Evolutionary conservation across 2,329 filamentous ascomycete species (phyloP).

Genomic region (Talaromyces sp.): DNA sequence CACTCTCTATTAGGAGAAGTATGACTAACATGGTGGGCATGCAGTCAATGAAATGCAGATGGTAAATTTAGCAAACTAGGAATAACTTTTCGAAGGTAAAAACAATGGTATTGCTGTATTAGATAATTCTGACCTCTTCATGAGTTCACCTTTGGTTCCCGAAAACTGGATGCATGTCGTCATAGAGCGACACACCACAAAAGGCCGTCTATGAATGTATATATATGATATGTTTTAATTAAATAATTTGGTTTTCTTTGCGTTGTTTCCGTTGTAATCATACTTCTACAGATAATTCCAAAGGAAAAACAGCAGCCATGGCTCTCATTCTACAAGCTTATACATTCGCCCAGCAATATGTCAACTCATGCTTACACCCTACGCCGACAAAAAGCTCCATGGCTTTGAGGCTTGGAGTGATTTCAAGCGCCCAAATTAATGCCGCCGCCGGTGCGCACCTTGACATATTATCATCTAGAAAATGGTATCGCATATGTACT

Average conservation of each 20-base stretch:
- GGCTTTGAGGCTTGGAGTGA: slow-evolving; percentile 20
- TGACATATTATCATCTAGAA: background rate
- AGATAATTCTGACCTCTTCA: too few species aligned
- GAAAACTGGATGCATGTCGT: slow-evolving; percentile 3
- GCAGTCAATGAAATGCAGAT: too few species aligned
- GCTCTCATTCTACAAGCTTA: slow-evolving; percentile 21
- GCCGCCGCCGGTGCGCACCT: slow-evolving; percentile 21
- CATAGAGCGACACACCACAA: background rate
- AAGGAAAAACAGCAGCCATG: slow-evolving; percentile 10
- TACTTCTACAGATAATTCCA: too few species aligned
- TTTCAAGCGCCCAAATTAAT: slow-evolving; percentile 21
- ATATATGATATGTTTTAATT: background rate
- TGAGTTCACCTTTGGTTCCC: too few species aligned
- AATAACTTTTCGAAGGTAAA: too few species aligned
- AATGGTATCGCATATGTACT: background rate
- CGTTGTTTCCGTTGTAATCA: too few species aligned
- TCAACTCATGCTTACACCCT: slow-evolving; percentile 18
- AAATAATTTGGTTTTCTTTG: too few species aligned
- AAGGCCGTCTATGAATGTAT: background rate
- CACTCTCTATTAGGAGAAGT: too few species aligned
- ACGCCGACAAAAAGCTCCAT: slow-evolving; percentile 18
- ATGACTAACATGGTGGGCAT: too few species aligned
- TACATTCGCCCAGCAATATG: slow-evolving; percentile 22
- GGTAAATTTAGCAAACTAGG: too few species aligned
- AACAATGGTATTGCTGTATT: too few species aligned